Percentiles rank a stretch among this genome's conserved stretches.
Evolutionary conservation across 1,284 basidiomycete species (phyloP).

Genomic region (Ustilago trichophora): DNA sequence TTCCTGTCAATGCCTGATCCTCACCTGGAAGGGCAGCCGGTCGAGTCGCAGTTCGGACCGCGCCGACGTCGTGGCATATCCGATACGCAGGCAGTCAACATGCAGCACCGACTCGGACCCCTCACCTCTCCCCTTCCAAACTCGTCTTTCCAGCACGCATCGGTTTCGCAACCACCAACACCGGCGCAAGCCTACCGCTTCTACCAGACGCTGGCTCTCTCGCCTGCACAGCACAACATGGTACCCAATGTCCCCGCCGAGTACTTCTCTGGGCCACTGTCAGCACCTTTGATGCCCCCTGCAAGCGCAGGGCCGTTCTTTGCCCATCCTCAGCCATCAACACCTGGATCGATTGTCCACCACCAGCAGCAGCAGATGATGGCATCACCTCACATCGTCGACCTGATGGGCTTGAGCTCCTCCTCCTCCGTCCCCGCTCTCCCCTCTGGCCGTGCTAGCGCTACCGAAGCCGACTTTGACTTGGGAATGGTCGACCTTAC

Average conservation of each 20-base stretch:
- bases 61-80: slow-evolving; percentile 42
- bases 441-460: slow-evolving; percentile 24
- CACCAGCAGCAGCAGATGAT: slow-evolving; percentile 10
- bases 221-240: slow-evolving; percentile 5
- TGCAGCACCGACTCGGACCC: slow-evolving; percentile 19
- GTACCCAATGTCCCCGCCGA: slow-evolving; percentile 5
- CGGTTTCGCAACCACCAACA: slow-evolving; percentile 39
- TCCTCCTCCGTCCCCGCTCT: slow-evolving; percentile 1
- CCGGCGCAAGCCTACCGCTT: slow-evolving; percentile 29
- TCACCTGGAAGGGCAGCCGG: background rate
- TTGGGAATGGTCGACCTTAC: slow-evolving; percentile 24
- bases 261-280: slow-evolving; percentile 13
- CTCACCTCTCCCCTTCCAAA: slow-evolving; percentile 12
- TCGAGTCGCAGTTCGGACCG: slow-evolving; percentile 32
- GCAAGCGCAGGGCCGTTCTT: slow-evolving; percentile 13
- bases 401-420: slow-evolving; percentile 30
- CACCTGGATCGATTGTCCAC: background rate
- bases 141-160: slow-evolving; percentile 20
- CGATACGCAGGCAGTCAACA: slow-evolving; percentile 16
- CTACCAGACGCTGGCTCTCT: slow-evolving; percentile 18
- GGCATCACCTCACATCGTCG: slow-evolving; percentile 22
- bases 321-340: background rate
- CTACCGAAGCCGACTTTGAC: slow-evolving; percentile 30
- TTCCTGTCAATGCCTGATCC: slow-evolving; percentile 27
- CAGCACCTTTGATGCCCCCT: slow-evolving; percentile 20